Base-by-base conservation (phyloP, 2,329 filamentous ascomycete genomes). In the Arthrobotrys conoides region DNA sequence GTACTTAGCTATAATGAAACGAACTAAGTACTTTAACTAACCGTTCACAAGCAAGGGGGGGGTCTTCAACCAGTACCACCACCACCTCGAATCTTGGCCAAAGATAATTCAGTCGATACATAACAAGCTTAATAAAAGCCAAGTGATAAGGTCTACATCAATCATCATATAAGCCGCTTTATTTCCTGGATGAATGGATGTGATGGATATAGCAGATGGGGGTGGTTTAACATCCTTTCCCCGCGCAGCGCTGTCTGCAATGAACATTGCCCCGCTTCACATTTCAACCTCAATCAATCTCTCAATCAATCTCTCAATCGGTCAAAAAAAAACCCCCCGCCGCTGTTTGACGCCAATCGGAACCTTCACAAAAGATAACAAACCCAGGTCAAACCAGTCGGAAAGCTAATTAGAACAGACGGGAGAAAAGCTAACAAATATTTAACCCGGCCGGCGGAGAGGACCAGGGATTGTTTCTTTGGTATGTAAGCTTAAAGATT, bases 41-140 rank as follows among this genome's bases (percentile, higher is more conserved):
- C 44, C 44, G 3, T 46, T 10, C 44, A 46, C 18, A n/a, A 20
- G 44, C 44, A 46, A 46, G 44, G 38, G 38, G 38, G 38, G 14
- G 38, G 1, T 2, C 46, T 48, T 20, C 46, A 22, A 22, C 18
- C n/a, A 1, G 18, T 12, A 3, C 38, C 3, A 44, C 38, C 38
- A 30, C n/a, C n/a, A n/a, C n/a, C n/a, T n/a, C n/a, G n/a, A n/a
- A n/a, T 53, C 49, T 53, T 12, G 49, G 48, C 20, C 22, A 48
- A 27, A 27, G 51, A 30, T 30, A 33, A n/a, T n/a, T 51, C 20
- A 51, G 24, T 51, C 48, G 20, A 51, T 51, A 51, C 55, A 61
- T 61, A 61, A 61, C 33, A 61, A 61, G 55, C 55, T 61, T 61
- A 61, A 61, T 61, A 61, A 61, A 61, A 61, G 55, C 55, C 55